phyloP scores from a whole-genome alignment of 2,329 filamentous ascomycete genomes.

The Bimuria novae-zelandiae region DNA sequence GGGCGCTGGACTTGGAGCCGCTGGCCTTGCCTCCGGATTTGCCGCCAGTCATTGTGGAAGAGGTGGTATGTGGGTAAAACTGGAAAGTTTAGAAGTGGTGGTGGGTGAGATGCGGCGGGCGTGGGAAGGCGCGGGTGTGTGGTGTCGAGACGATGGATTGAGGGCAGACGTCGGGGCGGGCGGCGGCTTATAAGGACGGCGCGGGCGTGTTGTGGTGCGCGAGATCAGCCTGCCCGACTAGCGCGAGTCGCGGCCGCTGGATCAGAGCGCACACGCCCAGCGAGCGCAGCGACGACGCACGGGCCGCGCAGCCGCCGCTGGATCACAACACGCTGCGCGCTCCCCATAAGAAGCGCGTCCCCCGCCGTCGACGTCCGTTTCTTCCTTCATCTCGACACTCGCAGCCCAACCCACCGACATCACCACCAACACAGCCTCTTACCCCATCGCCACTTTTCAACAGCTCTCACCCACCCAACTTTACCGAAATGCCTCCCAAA shows the following conservation, averaged over 20 bases:
- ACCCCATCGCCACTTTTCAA: constrained; percentile 28
- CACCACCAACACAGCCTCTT: constrained; percentile 33
- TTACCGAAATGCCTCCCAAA: constrained; percentile 87
- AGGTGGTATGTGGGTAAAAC: constrained; percentile 29
- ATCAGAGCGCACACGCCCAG: constrained; percentile 6
- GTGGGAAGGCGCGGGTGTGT: constrained; percentile 29
- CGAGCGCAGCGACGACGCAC: constrained; percentile 30
- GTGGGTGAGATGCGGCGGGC: constrained; percentile 17
- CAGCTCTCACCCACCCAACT: constrained; percentile 14
- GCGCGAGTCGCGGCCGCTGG: constrained; percentile 30
- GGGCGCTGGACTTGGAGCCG: constrained; percentile 92
- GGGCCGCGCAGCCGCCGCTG: constrained; percentile 37
- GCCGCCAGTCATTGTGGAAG: constrained; percentile 96
- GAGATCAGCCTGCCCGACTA: constrained; percentile 45
- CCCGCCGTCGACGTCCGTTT: constrained; percentile 45
- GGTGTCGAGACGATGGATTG: constrained; percentile 47
- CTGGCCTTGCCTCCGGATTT: constrained; percentile 99
- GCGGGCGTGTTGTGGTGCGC: constrained; percentile 46
- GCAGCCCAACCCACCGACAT: constrained; percentile 22
- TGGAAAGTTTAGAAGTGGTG: constrained; percentile 27
- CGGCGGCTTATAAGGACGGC: constrained; percentile 47
- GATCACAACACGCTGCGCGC: constrained; percentile 48
- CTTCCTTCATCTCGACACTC: constrained; percentile 42
- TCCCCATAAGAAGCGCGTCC: constrained; percentile 49
- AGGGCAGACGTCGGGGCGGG: constrained; percentile 45